A percentile compares a stretch with the other conserved stretches of the same genome.
Conservation (phyloP, 192 early-diverging fungal genomes). For the Umbelopsis vinacea region DNA sequence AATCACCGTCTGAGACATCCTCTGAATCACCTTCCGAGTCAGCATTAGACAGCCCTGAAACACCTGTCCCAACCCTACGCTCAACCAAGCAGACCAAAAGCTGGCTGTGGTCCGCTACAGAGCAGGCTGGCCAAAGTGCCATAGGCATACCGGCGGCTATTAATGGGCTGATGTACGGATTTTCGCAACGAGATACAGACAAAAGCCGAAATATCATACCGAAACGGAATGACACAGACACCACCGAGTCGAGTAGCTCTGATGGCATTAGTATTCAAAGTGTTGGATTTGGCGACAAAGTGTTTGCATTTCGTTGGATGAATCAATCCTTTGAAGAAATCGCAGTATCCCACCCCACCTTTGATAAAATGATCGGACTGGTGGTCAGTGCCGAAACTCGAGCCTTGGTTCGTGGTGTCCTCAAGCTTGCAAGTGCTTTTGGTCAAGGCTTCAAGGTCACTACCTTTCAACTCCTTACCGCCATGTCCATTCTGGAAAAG, state of each 20-base stretch:
- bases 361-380: slow-evolving; percentile 49
- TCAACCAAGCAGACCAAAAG: background rate
- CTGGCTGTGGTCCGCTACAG: background rate
- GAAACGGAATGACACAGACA: slow-evolving; percentile 27
- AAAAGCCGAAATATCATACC: slow-evolving; percentile 15
- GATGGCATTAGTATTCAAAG: slow-evolving; percentile 48
- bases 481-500: slow-evolving; percentile 59
- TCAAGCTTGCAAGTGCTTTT: slow-evolving; percentile 52
- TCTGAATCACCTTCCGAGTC: background rate
- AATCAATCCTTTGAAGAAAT: slow-evolving; percentile 46
- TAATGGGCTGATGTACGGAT: slow-evolving; percentile 27
- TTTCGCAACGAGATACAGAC: slow-evolving; percentile 40
- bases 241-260: slow-evolving; percentile 38
- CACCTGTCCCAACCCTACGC: background rate
- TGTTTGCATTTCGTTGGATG: slow-evolving; percentile 45
- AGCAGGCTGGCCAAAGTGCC: background rate
- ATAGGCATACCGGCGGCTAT: slow-evolving; percentile 8
- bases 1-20: background rate
- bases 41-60: background rate
- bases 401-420: slow-evolving; percentile 53
- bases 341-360: slow-evolving; percentile 41
- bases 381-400: slow-evolving; percentile 56
- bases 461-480: slow-evolving; percentile 56
- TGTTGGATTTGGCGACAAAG: slow-evolving; percentile 48
- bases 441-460: slow-evolving; percentile 69